A percentile compares a stretch with the other conserved stretches of the same genome.
Evolutionary conservation across 2,329 filamentous ascomycete genomes (phyloP).

Genomic region (Ceratocystis huliohia): DNA sequence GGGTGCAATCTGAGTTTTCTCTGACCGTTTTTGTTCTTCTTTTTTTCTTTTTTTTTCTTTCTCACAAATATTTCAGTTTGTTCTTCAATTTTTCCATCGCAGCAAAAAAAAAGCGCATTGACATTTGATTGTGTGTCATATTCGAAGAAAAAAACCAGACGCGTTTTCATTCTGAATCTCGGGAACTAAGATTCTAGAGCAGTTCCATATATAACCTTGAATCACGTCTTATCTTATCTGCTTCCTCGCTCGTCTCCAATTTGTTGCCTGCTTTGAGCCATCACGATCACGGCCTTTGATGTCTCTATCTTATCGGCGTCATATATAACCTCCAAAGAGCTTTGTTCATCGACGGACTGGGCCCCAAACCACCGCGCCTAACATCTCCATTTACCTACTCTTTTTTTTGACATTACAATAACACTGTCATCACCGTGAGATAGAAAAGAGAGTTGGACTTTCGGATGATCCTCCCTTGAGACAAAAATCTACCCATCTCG

Average conservation of each 20-base stretch:
- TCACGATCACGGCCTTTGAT: slow-evolving; percentile 7
- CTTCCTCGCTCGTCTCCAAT: neutral
- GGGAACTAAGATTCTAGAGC: neutral
- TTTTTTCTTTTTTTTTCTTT: neutral
- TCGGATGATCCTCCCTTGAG: neutral
- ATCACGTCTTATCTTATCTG: slow-evolving; percentile 10
- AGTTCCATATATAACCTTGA: slow-evolving; percentile 8
- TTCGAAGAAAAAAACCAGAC: neutral
- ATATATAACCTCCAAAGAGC: neutral
- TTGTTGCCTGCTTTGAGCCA: neutral
- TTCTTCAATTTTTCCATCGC: neutral
- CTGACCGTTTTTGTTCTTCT: neutral
- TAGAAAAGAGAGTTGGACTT: neutral
- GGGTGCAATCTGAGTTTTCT: neutral
- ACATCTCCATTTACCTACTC: neutral
- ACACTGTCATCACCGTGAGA: neutral
- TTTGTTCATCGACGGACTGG: neutral
- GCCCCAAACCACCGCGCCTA: neutral
- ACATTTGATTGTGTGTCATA: slow-evolving; percentile 8
- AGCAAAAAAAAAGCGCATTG: neutral
- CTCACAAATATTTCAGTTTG: neutral
- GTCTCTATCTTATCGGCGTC: neutral
- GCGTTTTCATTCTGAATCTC: neutral
- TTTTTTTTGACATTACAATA: neutral
- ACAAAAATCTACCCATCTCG: neutral